Percentiles rank a stretch among this genome's conserved stretches.
phyloP scores from a whole-genome alignment of 2,329 filamentous ascomycete species.

The Zarea fungicola region DNA sequence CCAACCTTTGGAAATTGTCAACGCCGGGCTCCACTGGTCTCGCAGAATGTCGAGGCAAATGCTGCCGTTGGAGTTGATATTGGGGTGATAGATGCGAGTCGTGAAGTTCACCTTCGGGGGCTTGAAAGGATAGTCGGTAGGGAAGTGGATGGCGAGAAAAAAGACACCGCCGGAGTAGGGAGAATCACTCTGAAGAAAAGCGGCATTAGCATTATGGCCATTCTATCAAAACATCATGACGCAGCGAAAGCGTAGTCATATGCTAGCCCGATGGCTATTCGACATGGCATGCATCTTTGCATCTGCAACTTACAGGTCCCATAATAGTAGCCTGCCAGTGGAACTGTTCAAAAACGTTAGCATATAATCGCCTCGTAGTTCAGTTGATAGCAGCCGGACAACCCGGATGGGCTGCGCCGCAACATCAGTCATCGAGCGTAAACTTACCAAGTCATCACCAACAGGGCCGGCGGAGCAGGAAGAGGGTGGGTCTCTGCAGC shows the following conservation, averaged over 20 bases:
- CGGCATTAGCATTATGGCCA: constrained; percentile 28
- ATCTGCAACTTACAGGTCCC: constrained; percentile 75
- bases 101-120: constrained; percentile 99
- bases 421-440: constrained; percentile 21
- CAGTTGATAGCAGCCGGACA: background rate
- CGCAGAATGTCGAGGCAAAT: constrained; percentile 98
- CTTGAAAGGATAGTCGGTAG: constrained; percentile 99
- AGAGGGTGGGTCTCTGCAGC: constrained; percentile 84
- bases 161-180: constrained; percentile 98
- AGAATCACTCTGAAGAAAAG: constrained; percentile 69
- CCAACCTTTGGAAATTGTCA: constrained; percentile 99
- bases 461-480: constrained; percentile 97
- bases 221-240: too few species aligned
- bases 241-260: too few species aligned
- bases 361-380: constrained; percentile 17
- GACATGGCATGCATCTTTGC: constrained; percentile 3
- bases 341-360: constrained; percentile 56
- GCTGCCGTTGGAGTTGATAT: constrained; percentile 99
- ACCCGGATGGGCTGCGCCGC: constrained; percentile 17
- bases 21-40: constrained; percentile 97
- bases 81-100: constrained; percentile 98
- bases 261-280: background rate
- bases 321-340: constrained; percentile 99
- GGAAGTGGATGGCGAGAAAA: constrained; percentile 98
- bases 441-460: constrained; percentile 93